Evolutionary conservation across 345 rosid species (phyloP).

Genomic region (Isatis tinctoria): DNA sequence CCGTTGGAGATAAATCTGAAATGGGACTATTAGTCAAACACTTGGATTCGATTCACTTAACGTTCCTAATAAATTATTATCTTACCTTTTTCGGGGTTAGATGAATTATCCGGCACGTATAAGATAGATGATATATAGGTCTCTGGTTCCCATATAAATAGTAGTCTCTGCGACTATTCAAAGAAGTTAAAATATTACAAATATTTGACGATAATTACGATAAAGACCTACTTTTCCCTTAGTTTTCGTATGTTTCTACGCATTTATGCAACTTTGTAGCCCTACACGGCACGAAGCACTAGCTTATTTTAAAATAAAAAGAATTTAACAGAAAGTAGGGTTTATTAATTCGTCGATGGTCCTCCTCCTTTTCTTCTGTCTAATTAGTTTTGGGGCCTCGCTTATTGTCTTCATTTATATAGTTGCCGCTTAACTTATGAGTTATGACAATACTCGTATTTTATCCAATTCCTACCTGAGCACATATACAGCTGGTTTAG

Average conservation of each 20-base stretch:
- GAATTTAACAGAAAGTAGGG: not conserved
- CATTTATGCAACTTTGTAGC: constrained; percentile 29
- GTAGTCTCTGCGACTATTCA: not conserved
- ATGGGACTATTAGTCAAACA: not conserved
- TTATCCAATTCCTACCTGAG: not conserved
- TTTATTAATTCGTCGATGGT: not conserved
- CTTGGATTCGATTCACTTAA: constrained; percentile 15
- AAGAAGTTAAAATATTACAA: not conserved
- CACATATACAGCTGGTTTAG: not conserved
- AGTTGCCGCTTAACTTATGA: constrained; percentile 11
- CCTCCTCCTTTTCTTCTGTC: constrained; percentile 15
- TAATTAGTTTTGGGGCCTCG: not conserved
- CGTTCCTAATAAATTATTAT: not conserved
- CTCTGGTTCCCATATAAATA: constrained; percentile 28
- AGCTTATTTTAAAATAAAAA: not conserved
- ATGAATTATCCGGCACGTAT: constrained; percentile 25
- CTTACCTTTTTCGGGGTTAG: constrained; percentile 3
- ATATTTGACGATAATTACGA: constrained; percentile 21
- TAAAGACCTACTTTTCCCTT: constrained; percentile 20
- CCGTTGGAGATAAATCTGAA: not conserved
- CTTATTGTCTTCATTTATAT: not conserved
- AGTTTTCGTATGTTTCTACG: constrained; percentile 27
- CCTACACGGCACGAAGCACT: constrained; percentile 32
- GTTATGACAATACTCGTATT: too few species aligned
- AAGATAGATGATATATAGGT: not conserved